Evolutionary conservation across 164 flowering plant species (phyloP), one percentile per base, ranked within the genome.

Genomic region (Dillenia turbinata): DNA sequence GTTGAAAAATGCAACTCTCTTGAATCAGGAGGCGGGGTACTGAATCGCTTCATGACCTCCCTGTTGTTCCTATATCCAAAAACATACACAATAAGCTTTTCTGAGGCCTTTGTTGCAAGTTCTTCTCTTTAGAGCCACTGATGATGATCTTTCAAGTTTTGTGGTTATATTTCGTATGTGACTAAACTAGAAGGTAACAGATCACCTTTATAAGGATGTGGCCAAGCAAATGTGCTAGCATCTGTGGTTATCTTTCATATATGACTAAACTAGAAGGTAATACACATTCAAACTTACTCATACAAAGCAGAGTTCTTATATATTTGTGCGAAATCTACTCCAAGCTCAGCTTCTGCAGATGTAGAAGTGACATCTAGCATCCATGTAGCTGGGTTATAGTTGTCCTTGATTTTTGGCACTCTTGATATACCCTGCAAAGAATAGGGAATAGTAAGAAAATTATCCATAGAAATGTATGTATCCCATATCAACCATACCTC

Each of bases 341-440:
- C 85, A 58, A 84, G 81, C 69, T 78, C 73, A 12, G 72, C 74
- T 81, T 89, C 96, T 44, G 75, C 63, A 13, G 92, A 85, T 40
- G 75, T 24, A 47, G 90, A 82, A 61, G 86, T 85, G 59, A 85
- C 83, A 57, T 89, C 96, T 56, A 89, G 16, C 87, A 87, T 87
- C 96, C 96, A 89, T 53, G 96, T 87, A 24, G 96, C 87, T 15
- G 96, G 92, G 64, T 89, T 89, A 61, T 79, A 81, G 43, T 83
- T 84, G 56, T 70, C 66, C 74, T 46, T 81, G 15, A 87, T 89
- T 75, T 71, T 83, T 47, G 86, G 84, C 14, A 87, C 84, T 9
- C 90, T 89, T 46, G 82, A 61, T 15, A 87, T 73, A 43, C 72
- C 66, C 96, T 89, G 71, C 51, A 15, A 55, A 9, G 43, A 19